phyloP scores from a whole-genome alignment of 345 rosid genomes.

The Rubroshorea leprosula region DNA sequence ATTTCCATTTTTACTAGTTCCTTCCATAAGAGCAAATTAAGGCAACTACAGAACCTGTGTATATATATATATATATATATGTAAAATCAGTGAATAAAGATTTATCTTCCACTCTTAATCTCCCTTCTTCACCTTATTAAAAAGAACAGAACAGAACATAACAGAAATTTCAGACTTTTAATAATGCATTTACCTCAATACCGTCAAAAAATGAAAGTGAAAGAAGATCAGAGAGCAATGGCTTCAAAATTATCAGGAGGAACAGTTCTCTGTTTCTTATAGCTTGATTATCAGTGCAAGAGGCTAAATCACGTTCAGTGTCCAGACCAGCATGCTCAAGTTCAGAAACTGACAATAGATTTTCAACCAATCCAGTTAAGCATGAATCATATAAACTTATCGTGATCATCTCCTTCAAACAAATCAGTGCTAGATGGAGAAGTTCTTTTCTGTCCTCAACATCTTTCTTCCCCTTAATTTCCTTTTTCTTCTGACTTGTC shows the following conservation, averaged over 20 bases:
- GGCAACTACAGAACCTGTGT: too few relatives aligned
- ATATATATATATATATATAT: too few relatives aligned
- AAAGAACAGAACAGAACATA: neutral
- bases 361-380: slow-evolving; percentile 49
- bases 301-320: slow-evolving; percentile 33
- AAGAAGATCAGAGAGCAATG: slow-evolving; percentile 47
- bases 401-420: slow-evolving; percentile 59
- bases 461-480: slow-evolving; percentile 34
- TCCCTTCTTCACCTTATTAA: too few relatives aligned
- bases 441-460: slow-evolving; percentile 48
- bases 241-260: slow-evolving; percentile 47
- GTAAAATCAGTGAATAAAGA: too few relatives aligned
- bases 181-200: slow-evolving; percentile 47
- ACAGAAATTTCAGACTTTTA: neutral
- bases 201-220: slow-evolving; percentile 35
- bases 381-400: slow-evolving; percentile 34
- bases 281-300: slow-evolving; percentile 38
- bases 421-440: slow-evolving; percentile 50
- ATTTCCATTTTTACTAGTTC: too few relatives aligned
- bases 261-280: slow-evolving; percentile 39
- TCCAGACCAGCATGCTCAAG: slow-evolving; percentile 30
- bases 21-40: too few relatives aligned
- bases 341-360: slow-evolving; percentile 42
- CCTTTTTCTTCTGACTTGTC: slow-evolving; percentile 32
- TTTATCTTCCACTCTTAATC: too few relatives aligned